Percentiles rank a stretch among this genome's conserved stretches.
These are phyloP conservation scores for Flaveria ramosissima DNA, from an alignment of 129 eudicot species.

Conservation along the genomic window DNA sequence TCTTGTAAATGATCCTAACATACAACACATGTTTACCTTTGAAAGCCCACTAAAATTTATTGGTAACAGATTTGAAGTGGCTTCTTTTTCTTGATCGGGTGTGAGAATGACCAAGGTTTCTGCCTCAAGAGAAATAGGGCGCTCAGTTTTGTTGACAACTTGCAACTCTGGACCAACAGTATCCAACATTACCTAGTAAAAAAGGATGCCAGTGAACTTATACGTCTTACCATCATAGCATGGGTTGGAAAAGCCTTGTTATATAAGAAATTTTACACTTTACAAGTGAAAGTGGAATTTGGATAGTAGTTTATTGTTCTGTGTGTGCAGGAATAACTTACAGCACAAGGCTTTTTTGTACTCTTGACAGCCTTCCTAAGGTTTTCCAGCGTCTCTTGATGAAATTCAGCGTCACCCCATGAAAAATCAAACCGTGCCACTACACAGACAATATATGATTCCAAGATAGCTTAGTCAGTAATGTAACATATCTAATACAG, in stretches of 20 bases:
- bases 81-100: conserved; percentile 71
- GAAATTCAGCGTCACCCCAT: conserved; percentile 73
- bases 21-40: conserved; percentile 42
- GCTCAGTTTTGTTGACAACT: conserved; percentile 70
- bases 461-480: conserved; percentile 6
- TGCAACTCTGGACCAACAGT: conserved; percentile 88
- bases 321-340: conserved; percentile 41
- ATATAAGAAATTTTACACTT: neutral
- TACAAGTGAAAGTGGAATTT: conserved; percentile 6
- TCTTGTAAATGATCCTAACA: neutral
- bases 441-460: conserved; percentile 31
- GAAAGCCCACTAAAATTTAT: conserved; percentile 71
- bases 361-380: conserved; percentile 68
- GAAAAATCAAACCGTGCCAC: conserved; percentile 93
- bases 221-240: conserved; percentile 1
- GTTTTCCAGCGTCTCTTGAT: conserved; percentile 78
- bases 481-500: neutral
- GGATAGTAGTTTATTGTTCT: neutral
- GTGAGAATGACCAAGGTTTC: conserved; percentile 60
- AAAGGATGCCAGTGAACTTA: conserved; percentile 7
- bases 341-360: conserved; percentile 74
- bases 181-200: conserved; percentile 73
- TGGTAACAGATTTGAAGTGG: conserved; percentile 69
- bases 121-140: conserved; percentile 62
- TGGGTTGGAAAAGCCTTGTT: neutral